A percentile compares a stretch with the other conserved stretches of the same genome.
phyloP scores from a whole-genome alignment of 2,329 filamentous ascomycete species.

The Fusarium goolgardi region DNA sequence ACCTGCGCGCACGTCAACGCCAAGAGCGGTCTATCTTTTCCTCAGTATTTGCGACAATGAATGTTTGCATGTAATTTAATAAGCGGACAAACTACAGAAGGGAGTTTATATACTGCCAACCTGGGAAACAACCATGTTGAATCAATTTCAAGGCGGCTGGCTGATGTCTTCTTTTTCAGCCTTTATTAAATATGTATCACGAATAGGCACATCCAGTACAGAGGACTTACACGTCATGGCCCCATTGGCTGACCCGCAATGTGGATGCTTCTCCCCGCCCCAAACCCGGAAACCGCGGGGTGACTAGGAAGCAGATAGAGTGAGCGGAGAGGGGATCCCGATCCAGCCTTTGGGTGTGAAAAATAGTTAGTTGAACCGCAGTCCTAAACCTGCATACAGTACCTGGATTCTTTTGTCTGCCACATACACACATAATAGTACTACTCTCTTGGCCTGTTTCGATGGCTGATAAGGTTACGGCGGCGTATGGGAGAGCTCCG shows the following conservation, averaged over 20 bases:
- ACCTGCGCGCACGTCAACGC: constrained; percentile 7
- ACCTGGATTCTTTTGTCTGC: background rate
- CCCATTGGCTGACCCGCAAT: constrained; percentile 27
- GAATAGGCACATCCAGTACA: too few relatives aligned
- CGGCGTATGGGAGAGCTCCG: too few relatives aligned
- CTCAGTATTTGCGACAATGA: background rate
- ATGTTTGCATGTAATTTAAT: background rate
- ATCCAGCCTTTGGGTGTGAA: too few relatives aligned
- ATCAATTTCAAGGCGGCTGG: background rate
- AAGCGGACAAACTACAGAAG: background rate
- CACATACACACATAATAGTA: too few relatives aligned
- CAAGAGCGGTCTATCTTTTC: background rate
- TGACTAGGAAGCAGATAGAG: constrained; percentile 22
- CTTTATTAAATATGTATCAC: too few relatives aligned
- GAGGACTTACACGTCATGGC: constrained; percentile 29
- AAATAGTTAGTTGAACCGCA: background rate
- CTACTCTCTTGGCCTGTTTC: background rate
- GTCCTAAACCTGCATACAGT: background rate
- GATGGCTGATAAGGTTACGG: too few relatives aligned
- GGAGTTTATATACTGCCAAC: background rate
- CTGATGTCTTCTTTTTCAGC: background rate
- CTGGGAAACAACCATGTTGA: background rate
- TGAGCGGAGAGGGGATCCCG: too few relatives aligned
- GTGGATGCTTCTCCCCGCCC: constrained; percentile 24
- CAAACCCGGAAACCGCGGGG: constrained; percentile 39